These are phyloP conservation scores for Chrysophaeum taylorii DNA, from an alignment of 352 stramenopile genomes.

Conservation along the genomic window DNA sequence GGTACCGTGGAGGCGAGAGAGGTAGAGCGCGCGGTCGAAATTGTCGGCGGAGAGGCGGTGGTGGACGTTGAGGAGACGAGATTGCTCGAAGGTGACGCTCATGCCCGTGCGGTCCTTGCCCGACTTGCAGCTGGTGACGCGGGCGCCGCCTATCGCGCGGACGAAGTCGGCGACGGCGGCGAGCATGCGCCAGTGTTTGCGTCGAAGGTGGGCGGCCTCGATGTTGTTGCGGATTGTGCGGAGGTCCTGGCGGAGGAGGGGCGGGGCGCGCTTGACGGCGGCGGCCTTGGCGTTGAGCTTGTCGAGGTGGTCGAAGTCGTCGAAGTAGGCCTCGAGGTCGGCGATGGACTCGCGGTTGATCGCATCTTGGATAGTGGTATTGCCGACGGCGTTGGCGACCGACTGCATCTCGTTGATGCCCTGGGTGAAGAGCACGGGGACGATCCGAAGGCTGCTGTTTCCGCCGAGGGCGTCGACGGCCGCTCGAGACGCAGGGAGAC, in stretches of 20 bases:
- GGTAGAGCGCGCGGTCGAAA: not conserved
- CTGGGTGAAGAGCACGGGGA: conserved; percentile 37
- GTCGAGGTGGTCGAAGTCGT: not conserved
- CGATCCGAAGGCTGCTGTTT: conserved; percentile 4
- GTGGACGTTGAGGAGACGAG: conserved; percentile 51
- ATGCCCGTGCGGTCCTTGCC: conserved; percentile 94
- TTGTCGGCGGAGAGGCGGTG: not conserved
- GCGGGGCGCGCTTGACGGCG: no score
- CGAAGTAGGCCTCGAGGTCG: conserved; percentile 12
- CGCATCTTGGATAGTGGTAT: conserved; percentile 33
- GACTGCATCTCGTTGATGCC: conserved; percentile 81
- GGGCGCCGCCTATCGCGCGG: conserved; percentile 61
- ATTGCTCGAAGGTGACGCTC: conserved; percentile 87
- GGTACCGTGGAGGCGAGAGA: conserved; percentile 43
- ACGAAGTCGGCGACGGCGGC: not conserved
- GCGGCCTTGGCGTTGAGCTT: no score
- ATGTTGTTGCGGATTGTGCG: not conserved
- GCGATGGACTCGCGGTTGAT: conserved; percentile 26
- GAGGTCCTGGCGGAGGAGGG: no score
- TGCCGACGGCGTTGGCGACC: conserved; percentile 68
- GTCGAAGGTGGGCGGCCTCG: not conserved
- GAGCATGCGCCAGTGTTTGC: not conserved
- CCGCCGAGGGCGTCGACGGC: no score
- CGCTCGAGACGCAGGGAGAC: no score
- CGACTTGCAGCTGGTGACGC: conserved; percentile 90